Conservation (phyloP, 176 grass and related monocot species). For the Echinochloa phyllopogon region DNA sequence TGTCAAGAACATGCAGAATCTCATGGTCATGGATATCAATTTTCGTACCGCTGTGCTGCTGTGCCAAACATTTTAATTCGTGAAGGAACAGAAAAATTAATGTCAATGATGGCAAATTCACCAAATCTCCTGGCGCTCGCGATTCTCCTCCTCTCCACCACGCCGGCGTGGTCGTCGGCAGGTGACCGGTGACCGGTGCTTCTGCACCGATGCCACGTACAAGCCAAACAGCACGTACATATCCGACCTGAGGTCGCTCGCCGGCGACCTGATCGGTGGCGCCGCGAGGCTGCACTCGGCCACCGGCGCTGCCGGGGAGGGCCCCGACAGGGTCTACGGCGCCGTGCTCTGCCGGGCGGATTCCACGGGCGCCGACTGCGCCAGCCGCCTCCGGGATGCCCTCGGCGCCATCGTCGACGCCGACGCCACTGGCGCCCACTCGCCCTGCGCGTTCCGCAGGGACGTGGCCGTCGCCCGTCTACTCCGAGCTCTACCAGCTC, state of each 20-base stretch:
- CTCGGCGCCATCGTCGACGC: constrained; percentile 13
- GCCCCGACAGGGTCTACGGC: constrained; percentile 45
- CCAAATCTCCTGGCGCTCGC: constrained; percentile 13
- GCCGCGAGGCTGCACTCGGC: constrained; percentile 41
- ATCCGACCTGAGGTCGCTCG: constrained; percentile 21
- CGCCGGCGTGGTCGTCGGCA: constrained; percentile 15
- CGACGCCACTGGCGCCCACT: not conserved
- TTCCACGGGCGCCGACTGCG: constrained; percentile 25
- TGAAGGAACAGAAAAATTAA: not conserved
- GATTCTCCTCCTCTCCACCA: constrained; percentile 15
- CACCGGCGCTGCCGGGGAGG: constrained; percentile 32
- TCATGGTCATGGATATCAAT: too few species aligned
- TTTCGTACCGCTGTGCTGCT: too few species aligned
- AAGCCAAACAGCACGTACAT: constrained; percentile 8
- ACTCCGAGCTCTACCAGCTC: constrained; percentile 52
- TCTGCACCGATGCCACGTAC: constrained; percentile 29
- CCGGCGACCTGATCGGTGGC: not conserved
- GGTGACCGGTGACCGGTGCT: constrained; percentile 25
- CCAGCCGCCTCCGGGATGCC: not conserved
- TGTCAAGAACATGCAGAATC: too few species aligned
- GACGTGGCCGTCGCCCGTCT: constrained; percentile 47
- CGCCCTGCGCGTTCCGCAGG: constrained; percentile 25
- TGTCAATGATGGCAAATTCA: not conserved
- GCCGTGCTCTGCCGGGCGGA: constrained; percentile 65
- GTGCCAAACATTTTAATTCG: too few species aligned